Conservation (phyloP, 768 basidiomycete genomes). For the Ephemerocybe angulata region DNA sequence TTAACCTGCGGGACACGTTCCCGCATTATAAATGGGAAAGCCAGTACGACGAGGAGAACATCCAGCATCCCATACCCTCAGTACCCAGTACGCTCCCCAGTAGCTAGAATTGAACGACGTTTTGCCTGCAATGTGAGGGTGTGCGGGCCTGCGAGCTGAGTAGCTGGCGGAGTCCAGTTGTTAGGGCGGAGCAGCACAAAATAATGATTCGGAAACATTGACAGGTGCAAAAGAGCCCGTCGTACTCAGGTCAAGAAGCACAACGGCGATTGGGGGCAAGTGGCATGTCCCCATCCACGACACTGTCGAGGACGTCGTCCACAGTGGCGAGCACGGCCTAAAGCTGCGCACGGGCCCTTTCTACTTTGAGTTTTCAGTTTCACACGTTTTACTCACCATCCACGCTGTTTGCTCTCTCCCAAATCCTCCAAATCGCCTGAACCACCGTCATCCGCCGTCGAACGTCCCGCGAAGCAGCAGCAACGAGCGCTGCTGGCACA, state of each 20-base stretch:
- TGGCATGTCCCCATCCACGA: background rate
- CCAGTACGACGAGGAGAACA: background rate
- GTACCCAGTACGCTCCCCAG: too few species aligned
- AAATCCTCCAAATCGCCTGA: too few species aligned
- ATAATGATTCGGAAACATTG: background rate
- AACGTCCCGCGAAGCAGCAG: background rate
- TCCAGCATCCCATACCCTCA: background rate
- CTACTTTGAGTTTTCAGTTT: constrained; percentile 1
- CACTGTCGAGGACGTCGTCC: background rate
- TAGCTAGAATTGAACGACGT: background rate
- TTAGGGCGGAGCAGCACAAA: constrained; percentile 1
- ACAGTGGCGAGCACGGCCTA: too few species aligned
- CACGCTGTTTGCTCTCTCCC: background rate
- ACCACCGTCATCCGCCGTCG: background rate
- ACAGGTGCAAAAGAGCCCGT: constrained; percentile 5
- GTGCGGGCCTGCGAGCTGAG: constrained; percentile 8
- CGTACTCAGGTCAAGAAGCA: constrained; percentile 1
- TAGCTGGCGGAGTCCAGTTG: constrained; percentile 6
- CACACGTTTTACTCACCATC: constrained; percentile 3
- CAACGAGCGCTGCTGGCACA: background rate
- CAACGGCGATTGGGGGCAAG: background rate
- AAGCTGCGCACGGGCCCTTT: constrained; percentile 8
- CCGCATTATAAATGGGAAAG: too few species aligned
- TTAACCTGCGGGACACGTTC: background rate
- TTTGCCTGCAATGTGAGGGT: too few species aligned